Evolutionary conservation across 2,329 filamentous ascomycete genomes (phyloP), one percentile per base, ranked within the genome.

Genomic region (Epichloe gansuensis): DNA sequence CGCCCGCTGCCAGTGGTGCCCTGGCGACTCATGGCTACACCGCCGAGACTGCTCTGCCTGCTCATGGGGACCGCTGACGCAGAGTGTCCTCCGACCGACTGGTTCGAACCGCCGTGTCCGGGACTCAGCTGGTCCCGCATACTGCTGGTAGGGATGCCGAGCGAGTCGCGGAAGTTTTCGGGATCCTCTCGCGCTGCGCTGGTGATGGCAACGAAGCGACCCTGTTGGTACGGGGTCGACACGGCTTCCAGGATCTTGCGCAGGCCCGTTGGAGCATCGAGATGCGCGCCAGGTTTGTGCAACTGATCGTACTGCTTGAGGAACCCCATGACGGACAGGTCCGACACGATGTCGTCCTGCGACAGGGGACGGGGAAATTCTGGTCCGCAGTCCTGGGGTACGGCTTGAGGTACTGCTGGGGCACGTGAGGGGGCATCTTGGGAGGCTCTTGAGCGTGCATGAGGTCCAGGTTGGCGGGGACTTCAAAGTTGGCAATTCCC

Each of bases 321-420:
- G 55, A 76, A 72, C 38, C 75, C 75, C 69, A 85, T 80, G 47
- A 83, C 74, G 9, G 75, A 71, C 31, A 82, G 65, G 50, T 82
- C 81, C 7, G 75, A 75, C 35, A 68, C 66, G 44, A 80, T 71
- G 53, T 81, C 78, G 39, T 80, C 76, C 5, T 68, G 61, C 12
- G 72, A 70, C 25, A 82, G 66, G 15, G 67, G 1, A 72, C 70
- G 1, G 78, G 78, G 35, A 76, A 77, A 62, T 80, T 81, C 55
- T 76, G 75, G 54, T 82, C 79, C 12, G 72, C 69, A 46, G 73
- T 72, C 54, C 75, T 71, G 45, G 75, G 71, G 55, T 79, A 78
- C 13, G 76, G 73, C 68, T 81, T 81, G 55, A 78, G 75, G 57
- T 82, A 82, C 51, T 78, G 78, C 51, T 75, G 74, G 42, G 78